These are phyloP conservation scores for Omphalea diandra DNA, from an alignment of 441 rosid genomes.

Conservation along the genomic window DNA sequence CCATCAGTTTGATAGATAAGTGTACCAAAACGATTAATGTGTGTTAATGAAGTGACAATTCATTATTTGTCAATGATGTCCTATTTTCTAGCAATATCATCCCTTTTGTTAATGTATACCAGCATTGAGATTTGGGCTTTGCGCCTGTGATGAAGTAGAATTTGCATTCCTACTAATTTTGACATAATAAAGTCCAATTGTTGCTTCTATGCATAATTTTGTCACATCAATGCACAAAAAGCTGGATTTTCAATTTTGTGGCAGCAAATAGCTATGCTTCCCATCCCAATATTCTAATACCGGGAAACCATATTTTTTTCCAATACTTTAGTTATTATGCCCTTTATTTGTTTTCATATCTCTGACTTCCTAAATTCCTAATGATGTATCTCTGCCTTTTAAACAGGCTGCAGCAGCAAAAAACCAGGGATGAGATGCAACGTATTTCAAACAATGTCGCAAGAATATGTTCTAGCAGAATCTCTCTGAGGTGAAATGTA, in stretches of 20 bases:
- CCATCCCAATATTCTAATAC: background rate
- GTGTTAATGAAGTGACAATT: background rate
- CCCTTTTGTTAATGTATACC: background rate
- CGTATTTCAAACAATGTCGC: background rate
- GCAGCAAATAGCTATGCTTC: background rate
- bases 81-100: background rate
- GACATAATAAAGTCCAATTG: background rate
- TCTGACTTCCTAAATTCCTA: background rate
- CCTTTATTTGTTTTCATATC: background rate
- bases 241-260: background rate
- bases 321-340: background rate
- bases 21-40: background rate
- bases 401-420: slow-evolving; percentile 27
- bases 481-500: background rate
- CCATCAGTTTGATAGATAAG: background rate
- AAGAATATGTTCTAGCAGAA: background rate
- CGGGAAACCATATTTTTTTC: no score
- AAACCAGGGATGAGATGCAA: slow-evolving; percentile 9
- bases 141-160: background rate
- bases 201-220: background rate
- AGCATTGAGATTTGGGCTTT: background rate
- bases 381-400: slow-evolving; percentile 2
- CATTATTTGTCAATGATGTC: background rate
- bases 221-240: no score
- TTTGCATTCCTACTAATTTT: background rate